A percentile compares a stretch with the other conserved stretches of the same genome.
phyloP scores from a whole-genome alignment of 1,139 yeast genomes.

The Zygoascus hellenicus region DNA sequence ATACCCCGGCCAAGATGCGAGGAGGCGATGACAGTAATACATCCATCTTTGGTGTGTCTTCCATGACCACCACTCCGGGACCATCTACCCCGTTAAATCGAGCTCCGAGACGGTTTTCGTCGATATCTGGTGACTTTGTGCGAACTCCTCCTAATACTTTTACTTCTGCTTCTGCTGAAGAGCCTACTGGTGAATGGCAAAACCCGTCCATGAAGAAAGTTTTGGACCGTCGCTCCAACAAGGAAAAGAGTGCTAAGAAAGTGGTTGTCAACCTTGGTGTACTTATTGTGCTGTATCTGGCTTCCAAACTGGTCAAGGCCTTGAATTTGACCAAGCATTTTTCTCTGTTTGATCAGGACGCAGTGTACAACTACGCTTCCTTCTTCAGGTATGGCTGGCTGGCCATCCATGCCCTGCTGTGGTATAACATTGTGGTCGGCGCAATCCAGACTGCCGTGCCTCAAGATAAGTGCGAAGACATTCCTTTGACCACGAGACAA shows the following conservation, averaged over 20 bases:
- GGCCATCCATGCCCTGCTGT: constrained; percentile 31
- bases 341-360: constrained; percentile 8
- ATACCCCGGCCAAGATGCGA: no score
- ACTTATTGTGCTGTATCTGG: constrained; percentile 28
- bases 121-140: constrained; percentile 4
- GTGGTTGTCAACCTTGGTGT: constrained; percentile 33
- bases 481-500: constrained; percentile 40
- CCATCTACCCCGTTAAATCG: neutral
- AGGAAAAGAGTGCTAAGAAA: constrained; percentile 36
- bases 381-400: neutral
- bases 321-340: constrained; percentile 15
- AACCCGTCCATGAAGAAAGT: constrained; percentile 24
- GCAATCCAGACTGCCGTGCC: constrained; percentile 35
- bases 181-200: constrained; percentile 25
- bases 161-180: constrained; percentile 15
- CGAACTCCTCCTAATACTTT: constrained; percentile 17
- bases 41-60: constrained; percentile 5
- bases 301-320: constrained; percentile 25
- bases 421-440: constrained; percentile 37
- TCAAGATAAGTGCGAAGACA: constrained; percentile 37
- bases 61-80: neutral
- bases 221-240: constrained; percentile 26
- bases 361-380: neutral
- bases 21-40: neutral
- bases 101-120: constrained; percentile 1